Evolutionary conservation across 306 rosid species (phyloP).

Genomic region (Herpetospermum pedunculosum): DNA sequence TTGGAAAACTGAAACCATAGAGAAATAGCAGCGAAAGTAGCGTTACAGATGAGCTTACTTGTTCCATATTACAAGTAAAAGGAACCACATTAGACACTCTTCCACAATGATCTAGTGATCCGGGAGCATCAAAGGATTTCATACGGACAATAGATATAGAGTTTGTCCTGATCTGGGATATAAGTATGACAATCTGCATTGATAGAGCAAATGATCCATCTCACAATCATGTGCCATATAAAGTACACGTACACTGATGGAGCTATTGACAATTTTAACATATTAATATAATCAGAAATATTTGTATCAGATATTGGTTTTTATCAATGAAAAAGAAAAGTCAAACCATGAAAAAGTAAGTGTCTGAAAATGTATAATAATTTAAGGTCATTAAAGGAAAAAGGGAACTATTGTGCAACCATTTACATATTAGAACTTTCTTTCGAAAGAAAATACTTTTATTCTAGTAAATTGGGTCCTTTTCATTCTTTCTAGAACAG

Average conservation of each 20-base stretch:
- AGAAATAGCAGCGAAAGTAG: not conserved
- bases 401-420: not conserved
- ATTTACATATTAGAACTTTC: not conserved
- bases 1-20: not conserved
- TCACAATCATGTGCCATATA: conserved; percentile 1
- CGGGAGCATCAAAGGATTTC: conserved; percentile 46
- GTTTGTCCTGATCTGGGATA: conserved; percentile 82
- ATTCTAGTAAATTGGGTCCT: too few species aligned
- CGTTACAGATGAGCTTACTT: conserved; percentile 36
- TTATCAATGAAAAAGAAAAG: not conserved
- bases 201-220: conserved; percentile 18
- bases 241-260: not conserved
- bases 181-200: conserved; percentile 54
- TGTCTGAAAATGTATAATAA: not conserved
- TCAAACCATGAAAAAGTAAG: not conserved
- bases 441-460: not conserved
- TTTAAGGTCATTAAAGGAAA: not conserved
- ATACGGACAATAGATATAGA: conserved; percentile 70
- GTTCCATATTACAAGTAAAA: conserved; percentile 64
- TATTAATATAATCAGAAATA: not conserved
- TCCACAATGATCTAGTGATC: conserved; percentile 24
- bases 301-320: not conserved
- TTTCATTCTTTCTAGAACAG: not conserved
- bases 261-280: not conserved
- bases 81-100: conserved; percentile 19